A percentile compares a stretch with the other conserved stretches of the same genome.
phyloP scores from a whole-genome alignment of 2,329 filamentous ascomycete species.

The Alternaria postmessia region DNA sequence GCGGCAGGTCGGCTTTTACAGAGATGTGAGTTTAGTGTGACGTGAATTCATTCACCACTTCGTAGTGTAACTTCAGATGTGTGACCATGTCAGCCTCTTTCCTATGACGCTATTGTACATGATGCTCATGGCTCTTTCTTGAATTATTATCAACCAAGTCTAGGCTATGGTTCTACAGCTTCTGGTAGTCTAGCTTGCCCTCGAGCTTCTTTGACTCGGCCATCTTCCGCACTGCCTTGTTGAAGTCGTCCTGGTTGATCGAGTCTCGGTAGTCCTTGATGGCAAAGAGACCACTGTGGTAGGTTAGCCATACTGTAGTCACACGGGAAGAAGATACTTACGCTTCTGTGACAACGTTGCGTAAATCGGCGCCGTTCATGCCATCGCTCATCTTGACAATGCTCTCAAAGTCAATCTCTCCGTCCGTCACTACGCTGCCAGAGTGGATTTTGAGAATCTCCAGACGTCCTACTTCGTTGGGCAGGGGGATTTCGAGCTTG shows the following conservation, averaged over 20 bases:
- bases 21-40: neutral
- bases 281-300: constrained; percentile 82
- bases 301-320: constrained; percentile 33
- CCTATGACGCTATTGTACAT: constrained; percentile 13
- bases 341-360: constrained; percentile 98
- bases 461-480: constrained; percentile 93
- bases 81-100: neutral
- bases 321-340: constrained; percentile 61
- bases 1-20: neutral
- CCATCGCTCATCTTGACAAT: constrained; percentile 99
- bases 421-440: constrained; percentile 83
- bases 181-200: constrained; percentile 97
- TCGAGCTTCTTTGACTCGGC: constrained; percentile 98
- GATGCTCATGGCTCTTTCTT: constrained; percentile 18
- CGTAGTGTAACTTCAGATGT: neutral
- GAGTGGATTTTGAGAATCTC: constrained; percentile 99
- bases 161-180: constrained; percentile 67
- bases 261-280: constrained; percentile 98
- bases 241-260: constrained; percentile 98
- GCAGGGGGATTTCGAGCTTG: constrained; percentile 97
- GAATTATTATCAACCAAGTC: constrained; percentile 20
- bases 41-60: neutral
- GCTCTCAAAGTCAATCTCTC: constrained; percentile 97
- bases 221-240: constrained; percentile 97
- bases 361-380: constrained; percentile 94